Base-by-base conservation (phyloP, 257 asterid genomes). In the Knoxia roxburghii region DNA sequence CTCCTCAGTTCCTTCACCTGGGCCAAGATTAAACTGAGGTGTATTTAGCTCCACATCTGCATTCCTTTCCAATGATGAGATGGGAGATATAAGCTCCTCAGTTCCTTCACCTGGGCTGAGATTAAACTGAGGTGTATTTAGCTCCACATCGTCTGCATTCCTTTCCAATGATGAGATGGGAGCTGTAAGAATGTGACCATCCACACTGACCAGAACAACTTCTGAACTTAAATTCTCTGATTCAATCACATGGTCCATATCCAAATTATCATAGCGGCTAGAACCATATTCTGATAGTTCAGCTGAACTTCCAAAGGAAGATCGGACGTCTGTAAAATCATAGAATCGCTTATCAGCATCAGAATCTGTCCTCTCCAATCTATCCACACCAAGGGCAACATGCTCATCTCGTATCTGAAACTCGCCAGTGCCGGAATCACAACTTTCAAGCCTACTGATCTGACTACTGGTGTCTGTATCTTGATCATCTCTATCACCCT, bases 131-230 rank as follows among this genome's bases (percentile, higher is more conserved):
- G 96, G 91, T 5, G 87, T 85, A 68, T 53, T 79, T 57, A 85
- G 72, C 63, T 88, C 84, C 77, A 85, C 81, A 59, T 83, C 78
- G 54, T 85, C 96, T 27, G 76, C 64, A 11, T 78, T 78, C 59
- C 84, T 79, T 62, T 76, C 95, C 4, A 82, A 79, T 20, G 89
- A 86, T 12, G 89, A 87, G 75, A 90, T 84, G 61, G 98, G 99
- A 15, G 99, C 99, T 33, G 83, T 94, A 45, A 89, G 76, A 77
- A 94, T 76, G 59, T 87, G 96, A 50, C 98, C 99, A 66, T 94
- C 99, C 49, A 88, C 93, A 58, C 98, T 90, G 55, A 90, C 96
- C 73, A 94, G 76, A 76, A 94, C 92, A 48, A 94, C 97, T 79
- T 91, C 98, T 9, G 98, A 88, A 72, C 59, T 84, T 6, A 79